These are phyloP conservation scores for Corchorus olitorius DNA, from an alignment of 345 rosid species.

Conservation along the genomic window DNA sequence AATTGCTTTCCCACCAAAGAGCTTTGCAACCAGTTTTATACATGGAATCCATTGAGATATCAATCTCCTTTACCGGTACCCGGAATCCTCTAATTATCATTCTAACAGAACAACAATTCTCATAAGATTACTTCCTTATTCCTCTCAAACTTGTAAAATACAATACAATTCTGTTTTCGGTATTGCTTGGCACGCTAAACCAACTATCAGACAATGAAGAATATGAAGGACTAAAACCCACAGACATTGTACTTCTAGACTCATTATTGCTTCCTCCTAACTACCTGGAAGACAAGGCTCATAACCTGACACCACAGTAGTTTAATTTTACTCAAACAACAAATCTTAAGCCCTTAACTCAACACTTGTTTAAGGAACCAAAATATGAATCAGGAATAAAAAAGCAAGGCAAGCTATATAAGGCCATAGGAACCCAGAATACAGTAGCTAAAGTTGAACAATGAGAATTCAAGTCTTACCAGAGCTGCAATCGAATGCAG, in stretches of 20 bases:
- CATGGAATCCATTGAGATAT: constrained; percentile 80
- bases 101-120: constrained; percentile 74
- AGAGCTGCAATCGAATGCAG: too few relatives aligned
- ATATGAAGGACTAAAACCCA: constrained; percentile 32
- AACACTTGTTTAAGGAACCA: too few relatives aligned
- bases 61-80: constrained; percentile 67
- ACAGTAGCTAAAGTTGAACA: too few relatives aligned
- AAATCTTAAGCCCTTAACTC: too few relatives aligned
- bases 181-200: constrained; percentile 16
- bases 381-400: too few relatives aligned
- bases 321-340: too few relatives aligned
- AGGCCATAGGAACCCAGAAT: too few relatives aligned
- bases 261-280: constrained; percentile 29
- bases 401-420: too few relatives aligned
- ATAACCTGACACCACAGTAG: constrained; percentile 55
- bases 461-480: too few relatives aligned
- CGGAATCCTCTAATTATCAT: constrained; percentile 68
- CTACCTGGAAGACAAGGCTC: constrained; percentile 70
- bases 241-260: constrained; percentile 24
- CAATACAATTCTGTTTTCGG: constrained; percentile 49
- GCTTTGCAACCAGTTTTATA: constrained; percentile 58
- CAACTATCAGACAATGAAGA: constrained; percentile 22
- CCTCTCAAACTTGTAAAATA: constrained; percentile 84
- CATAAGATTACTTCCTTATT: constrained; percentile 78
- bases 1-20: constrained; percentile 42